phyloP scores from a whole-genome alignment of 2,329 filamentous ascomycete species.

The Knoxdaviesia capensis region DNA sequence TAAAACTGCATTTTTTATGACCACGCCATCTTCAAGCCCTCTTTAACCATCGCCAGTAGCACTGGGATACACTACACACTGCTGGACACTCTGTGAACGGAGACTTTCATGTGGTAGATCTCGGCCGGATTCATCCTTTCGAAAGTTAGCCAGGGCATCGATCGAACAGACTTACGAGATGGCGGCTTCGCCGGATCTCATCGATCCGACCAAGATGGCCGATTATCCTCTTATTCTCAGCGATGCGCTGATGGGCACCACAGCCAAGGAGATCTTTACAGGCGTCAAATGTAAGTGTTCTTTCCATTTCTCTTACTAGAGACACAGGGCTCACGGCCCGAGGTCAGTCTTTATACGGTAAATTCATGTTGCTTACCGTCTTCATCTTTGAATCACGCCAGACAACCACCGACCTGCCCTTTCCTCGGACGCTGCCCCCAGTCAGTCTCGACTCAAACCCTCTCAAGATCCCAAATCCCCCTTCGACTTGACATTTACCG shows the following conservation, averaged over 20 bases:
- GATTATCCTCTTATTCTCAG: conserved; percentile 45
- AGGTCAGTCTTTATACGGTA: neutral
- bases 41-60: no score
- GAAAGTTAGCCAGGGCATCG: no score
- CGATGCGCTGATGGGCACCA: conserved; percentile 35
- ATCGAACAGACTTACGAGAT: neutral
- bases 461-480: conserved; percentile 26
- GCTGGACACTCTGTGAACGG: no score
- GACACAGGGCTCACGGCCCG: no score
- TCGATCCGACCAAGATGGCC: conserved; percentile 39
- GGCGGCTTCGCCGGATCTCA: conserved; percentile 9
- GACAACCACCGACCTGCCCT: neutral
- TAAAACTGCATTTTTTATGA: no score
- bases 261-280: conserved; percentile 37
- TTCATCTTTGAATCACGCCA: neutral
- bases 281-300: conserved; percentile 33
- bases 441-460: conserved; percentile 29
- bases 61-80: no score
- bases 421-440: conserved; percentile 22
- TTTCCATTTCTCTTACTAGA: neutral
- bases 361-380: neutral
- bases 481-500: conserved; percentile 34
- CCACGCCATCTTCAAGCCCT: no score
- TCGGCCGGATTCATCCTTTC: no score
- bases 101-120: no score